phyloP scores from a whole-genome alignment of 495 filamentous ascomycete genomes.

The Rhypophila decipiens region DNA sequence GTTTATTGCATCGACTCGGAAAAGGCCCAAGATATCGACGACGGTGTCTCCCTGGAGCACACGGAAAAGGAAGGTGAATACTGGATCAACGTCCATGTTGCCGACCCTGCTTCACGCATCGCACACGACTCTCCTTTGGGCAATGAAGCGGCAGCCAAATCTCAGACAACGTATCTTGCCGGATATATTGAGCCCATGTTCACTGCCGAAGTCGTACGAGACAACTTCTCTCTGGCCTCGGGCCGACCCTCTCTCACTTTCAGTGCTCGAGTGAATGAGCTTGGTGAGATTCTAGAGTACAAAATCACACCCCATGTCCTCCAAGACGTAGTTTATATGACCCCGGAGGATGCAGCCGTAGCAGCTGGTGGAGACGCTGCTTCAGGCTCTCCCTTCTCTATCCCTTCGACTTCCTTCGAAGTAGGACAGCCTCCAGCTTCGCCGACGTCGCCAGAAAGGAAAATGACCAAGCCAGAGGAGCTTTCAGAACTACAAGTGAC shows the following conservation, averaged over 20 bases:
- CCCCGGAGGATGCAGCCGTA: conserved; percentile 49
- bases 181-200: conserved; percentile 73
- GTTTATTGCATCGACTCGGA: conserved; percentile 81
- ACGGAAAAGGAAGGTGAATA: conserved; percentile 51
- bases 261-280: conserved; percentile 59
- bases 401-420: conserved; percentile 11
- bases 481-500: conserved; percentile 22
- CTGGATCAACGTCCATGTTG: conserved; percentile 87
- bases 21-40: conserved; percentile 74
- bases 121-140: conserved; percentile 49
- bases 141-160: conserved; percentile 56
- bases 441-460: conserved; percentile 14
- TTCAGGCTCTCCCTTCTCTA: conserved; percentile 1
- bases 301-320: conserved; percentile 67
- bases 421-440: conserved; percentile 29
- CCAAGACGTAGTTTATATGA: conserved; percentile 67
- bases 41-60: conserved; percentile 74
- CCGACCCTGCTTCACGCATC: conserved; percentile 89
- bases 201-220: conserved; percentile 46
- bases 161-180: conserved; percentile 66
- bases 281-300: conserved; percentile 60
- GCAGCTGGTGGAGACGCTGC: conserved; percentile 40
- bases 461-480: conserved; percentile 27
- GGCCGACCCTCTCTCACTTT: conserved; percentile 73
- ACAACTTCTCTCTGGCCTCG: conserved; percentile 62